Percentiles rank a stretch among this genome's conserved stretches.
Evolutionary conservation across 139 green algal genomes (phyloP).

Genomic region (Chlorella sp.): DNA sequence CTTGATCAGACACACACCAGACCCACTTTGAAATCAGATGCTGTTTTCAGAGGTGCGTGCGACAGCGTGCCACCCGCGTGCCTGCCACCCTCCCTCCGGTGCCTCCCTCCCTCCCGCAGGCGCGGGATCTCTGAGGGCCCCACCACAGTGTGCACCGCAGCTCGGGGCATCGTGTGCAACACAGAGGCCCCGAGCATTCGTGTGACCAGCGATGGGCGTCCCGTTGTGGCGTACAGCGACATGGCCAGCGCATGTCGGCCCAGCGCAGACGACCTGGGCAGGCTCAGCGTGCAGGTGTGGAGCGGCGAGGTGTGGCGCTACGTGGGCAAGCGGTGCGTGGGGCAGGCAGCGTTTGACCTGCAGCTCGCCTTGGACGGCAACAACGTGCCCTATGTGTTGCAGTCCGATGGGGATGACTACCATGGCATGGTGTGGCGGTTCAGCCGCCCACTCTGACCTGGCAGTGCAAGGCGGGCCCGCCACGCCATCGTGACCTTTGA

Average conservation of each 20-base stretch:
- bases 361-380: neutral
- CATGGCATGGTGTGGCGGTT: neutral
- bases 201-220: neutral
- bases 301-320: neutral
- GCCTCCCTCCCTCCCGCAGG: neutral
- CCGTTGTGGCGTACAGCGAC: neutral
- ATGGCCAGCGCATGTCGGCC: neutral
- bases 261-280: neutral
- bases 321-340: neutral
- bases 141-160: neutral
- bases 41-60: too few relatives aligned
- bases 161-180: neutral
- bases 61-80: too few relatives aligned
- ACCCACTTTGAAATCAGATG: too few relatives aligned
- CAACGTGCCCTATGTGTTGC: neutral
- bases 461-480: too few relatives aligned
- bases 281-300: neutral
- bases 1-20: too few relatives aligned
- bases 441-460: neutral
- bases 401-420: neutral
- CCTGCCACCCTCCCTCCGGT: too few relatives aligned
- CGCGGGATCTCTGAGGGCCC: neutral
- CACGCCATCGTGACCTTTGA: too few relatives aligned
- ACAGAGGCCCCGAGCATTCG: neutral
- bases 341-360: neutral